Conservation (phyloP, 305 asterid genomes). For the Petunia hybrid region DNA sequence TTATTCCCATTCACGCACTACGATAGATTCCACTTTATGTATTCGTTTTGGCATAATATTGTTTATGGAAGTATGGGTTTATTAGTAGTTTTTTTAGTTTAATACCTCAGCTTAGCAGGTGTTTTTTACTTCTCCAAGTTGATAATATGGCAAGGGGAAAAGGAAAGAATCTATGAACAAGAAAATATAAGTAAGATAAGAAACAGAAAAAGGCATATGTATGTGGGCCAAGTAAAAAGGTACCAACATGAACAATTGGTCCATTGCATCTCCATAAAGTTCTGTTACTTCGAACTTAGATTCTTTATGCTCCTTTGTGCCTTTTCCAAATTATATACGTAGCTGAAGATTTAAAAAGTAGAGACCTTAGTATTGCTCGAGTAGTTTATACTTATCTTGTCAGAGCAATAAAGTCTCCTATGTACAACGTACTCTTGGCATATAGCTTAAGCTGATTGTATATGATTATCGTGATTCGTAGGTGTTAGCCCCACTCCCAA, state of each 20-base stretch:
- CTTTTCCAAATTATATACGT: no score
- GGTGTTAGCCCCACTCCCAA: conserved; percentile 59
- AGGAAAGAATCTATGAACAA: no score
- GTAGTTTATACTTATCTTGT: neutral
- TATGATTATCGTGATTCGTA: neutral
- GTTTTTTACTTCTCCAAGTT: neutral
- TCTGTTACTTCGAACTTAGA: neutral
- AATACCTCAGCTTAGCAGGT: neutral
- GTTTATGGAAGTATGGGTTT: no score
- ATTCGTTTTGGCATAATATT: no score
- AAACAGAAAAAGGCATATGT: no score
- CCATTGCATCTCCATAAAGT: neutral
- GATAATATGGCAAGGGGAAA: neutral
- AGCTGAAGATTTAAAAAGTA: no score
- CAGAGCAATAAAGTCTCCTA: neutral
- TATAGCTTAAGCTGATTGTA: neutral
- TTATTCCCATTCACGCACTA: neutral
- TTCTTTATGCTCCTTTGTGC: no score
- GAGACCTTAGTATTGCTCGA: neutral
- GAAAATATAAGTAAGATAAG: neutral
- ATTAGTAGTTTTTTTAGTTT: neutral
- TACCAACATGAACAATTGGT: neutral
- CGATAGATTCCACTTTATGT: neutral
- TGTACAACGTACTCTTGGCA: no score
- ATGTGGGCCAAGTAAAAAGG: no score